phyloP scores from a whole-genome alignment of 1,284 basidiomycete species.

The Naganishia cerealis region DNA sequence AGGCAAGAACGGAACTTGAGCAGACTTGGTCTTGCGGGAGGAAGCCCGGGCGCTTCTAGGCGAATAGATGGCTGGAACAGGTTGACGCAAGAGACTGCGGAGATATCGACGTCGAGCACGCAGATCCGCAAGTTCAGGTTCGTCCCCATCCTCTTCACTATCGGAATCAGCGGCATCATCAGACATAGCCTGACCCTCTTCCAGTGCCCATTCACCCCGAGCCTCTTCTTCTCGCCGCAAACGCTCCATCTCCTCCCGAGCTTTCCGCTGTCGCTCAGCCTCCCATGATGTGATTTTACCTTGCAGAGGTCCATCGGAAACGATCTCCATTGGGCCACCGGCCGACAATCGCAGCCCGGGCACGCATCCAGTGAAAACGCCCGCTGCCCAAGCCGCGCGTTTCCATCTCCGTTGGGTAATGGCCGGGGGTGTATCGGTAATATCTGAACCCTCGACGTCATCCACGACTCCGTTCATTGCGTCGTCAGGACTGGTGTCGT shows the following conservation, averaged over 20 bases:
- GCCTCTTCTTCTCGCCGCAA: constrained; percentile 35
- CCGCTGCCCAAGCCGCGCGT: constrained; percentile 69
- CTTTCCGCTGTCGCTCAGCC: constrained; percentile 56
- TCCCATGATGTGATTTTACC: constrained; percentile 71
- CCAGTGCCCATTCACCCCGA: constrained; percentile 55
- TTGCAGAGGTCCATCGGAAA: constrained; percentile 66
- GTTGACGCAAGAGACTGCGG: constrained; percentile 58
- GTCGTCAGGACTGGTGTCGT: constrained; percentile 55
- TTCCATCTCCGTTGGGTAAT: constrained; percentile 64
- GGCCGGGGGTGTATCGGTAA: constrained; percentile 52
- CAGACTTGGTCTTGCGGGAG: constrained; percentile 35
- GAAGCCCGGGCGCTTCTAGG: constrained; percentile 35
- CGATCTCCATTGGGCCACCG: constrained; percentile 63
- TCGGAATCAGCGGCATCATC: constrained; percentile 63
- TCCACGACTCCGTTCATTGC: constrained; percentile 76
- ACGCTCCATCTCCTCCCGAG: constrained; percentile 34
- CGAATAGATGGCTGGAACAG: constrained; percentile 38
- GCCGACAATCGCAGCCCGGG: constrained; percentile 68
- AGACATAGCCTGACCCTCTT: constrained; percentile 61
- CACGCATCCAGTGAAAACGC: constrained; percentile 68
- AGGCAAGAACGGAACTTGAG: constrained; percentile 64
- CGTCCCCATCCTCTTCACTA: constrained; percentile 62
- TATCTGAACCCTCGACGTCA: constrained; percentile 59
- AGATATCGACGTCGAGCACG: constrained; percentile 71
- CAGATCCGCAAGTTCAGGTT: constrained; percentile 70